Evolutionary conservation across 345 rosid genomes (phyloP), one percentile per base, ranked within the genome.

Genomic region (Pistacia atlantica): DNA sequence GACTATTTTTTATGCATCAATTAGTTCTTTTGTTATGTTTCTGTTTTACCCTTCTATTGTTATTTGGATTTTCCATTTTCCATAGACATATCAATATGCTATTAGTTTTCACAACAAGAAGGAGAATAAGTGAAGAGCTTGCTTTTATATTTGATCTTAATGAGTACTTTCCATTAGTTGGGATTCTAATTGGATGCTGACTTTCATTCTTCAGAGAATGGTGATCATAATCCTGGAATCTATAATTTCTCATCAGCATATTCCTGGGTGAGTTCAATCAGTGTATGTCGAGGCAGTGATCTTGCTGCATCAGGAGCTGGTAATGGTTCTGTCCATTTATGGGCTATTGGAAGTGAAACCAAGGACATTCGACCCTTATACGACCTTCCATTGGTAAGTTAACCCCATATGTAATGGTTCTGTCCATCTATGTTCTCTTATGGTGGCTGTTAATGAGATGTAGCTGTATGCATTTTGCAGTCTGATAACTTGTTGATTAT

Each of bases 261-360:
- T 85, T 92, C 98, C 67, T 97, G 99, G 99, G 98, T 92, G 42
- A 88, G 88, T 79, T 91, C 98, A 62, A 86, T 94, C 11, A 67
- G 88, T 78, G 86, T 84, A 35, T 90, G 96, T 80, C 89, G 96
- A 84, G 93, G 95, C 75, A 91, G 97, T 78, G 98, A 97, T 86
- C 93, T 97, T 83, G 97, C 89, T 12, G 98, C 95, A 72, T 94
- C 99, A 65, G 98, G 99, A 77, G 98, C 98, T 78, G 99, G 98
- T 79, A 89, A 89, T 83, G 98, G 96, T 61, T 87, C 48, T 75
- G 90, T 97, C 58, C 88, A 85, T 67, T 76, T 94, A 75, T 92
- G 95, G 98, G 86, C 89, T 74, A 73, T 89, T 54, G 94, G 86
- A 76, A 87, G 82, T 75, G 88, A 83, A 79, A 62, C 82, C 71